phyloP scores from a whole-genome alignment of 2,329 filamentous ascomycete species.

The Arthrobotrys sinensis region DNA sequence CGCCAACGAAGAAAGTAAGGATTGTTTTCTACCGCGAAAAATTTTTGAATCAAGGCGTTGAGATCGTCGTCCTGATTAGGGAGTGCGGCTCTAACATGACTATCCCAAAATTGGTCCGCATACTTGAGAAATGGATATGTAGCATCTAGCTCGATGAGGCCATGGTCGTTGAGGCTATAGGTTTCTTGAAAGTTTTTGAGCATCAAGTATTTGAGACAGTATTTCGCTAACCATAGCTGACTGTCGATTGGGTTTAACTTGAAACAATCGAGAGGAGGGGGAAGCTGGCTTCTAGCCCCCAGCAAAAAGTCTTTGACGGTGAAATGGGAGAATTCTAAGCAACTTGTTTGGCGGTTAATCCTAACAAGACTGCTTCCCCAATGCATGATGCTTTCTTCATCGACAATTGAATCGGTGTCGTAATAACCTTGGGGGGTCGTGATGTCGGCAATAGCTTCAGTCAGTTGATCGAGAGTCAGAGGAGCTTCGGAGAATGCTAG shows the following conservation, averaged over 20 bases:
- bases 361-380: slow-evolving; percentile 1
- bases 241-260: too few relatives aligned
- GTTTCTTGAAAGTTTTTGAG: background rate
- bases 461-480: background rate
- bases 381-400: background rate
- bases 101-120: background rate
- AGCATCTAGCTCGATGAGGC: background rate
- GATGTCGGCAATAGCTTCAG: background rate
- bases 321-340: slow-evolving; percentile 20
- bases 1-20: background rate
- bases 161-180: background rate
- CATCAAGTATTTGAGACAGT: background rate
- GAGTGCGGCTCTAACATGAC: background rate
- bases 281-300: background rate
- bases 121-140: background rate
- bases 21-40: background rate
- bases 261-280: too few relatives aligned
- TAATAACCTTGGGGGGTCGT: background rate
- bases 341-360: background rate
- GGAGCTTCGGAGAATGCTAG: background rate
- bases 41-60: background rate
- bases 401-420: slow-evolving; percentile 4
- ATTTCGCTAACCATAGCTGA: background rate
- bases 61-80: background rate
- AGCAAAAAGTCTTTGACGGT: slow-evolving; percentile 14